phyloP scores from a whole-genome alignment of 345 rosid genomes.

The Camelina sativa region DNA sequence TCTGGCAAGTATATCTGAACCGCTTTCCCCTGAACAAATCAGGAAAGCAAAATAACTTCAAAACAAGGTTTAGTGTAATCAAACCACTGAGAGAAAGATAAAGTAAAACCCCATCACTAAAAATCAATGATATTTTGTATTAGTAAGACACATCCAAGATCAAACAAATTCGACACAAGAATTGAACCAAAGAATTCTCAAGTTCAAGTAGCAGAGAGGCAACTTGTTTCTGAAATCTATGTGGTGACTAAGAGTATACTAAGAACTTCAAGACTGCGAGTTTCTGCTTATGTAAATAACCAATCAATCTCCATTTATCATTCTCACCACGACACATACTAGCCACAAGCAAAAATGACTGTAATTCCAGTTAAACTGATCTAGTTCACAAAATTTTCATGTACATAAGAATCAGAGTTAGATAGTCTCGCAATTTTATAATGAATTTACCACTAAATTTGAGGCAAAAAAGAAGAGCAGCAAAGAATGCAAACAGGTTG shows the following conservation, averaged over 20 bases:
- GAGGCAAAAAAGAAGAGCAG: neutral
- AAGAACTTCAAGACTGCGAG: neutral
- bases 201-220: conserved; percentile 4
- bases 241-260: neutral
- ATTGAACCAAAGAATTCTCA: neutral
- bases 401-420: neutral
- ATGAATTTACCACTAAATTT: neutral
- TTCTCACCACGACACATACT: neutral
- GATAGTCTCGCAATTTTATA: neutral
- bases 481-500: neutral
- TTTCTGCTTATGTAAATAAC: neutral
- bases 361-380: neutral
- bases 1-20: conserved; percentile 63
- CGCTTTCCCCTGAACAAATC: conserved; percentile 65
- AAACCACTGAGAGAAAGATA: neutral
- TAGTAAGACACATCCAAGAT: neutral
- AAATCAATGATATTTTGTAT: neutral
- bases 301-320: neutral
- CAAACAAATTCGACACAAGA: neutral
- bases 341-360: neutral
- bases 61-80: neutral
- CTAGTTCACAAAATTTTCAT: neutral
- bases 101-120: neutral
- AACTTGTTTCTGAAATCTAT: conserved; percentile 1
- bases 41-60: conserved; percentile 7